Conservation (phyloP, 2,329 filamentous ascomycete species). For the Sphaerulina vaccinii region DNA sequence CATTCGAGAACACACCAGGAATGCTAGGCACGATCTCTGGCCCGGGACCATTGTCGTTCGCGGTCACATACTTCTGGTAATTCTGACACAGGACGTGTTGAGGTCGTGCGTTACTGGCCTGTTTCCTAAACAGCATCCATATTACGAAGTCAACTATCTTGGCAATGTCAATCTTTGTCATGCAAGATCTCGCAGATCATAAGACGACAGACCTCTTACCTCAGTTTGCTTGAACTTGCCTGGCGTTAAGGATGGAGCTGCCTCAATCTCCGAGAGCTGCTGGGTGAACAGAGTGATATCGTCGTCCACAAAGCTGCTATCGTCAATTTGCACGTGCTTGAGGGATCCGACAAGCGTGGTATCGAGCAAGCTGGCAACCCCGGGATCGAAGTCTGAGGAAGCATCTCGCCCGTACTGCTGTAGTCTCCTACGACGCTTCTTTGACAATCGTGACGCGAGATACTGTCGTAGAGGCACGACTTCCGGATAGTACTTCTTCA, state of each 20-base stretch:
- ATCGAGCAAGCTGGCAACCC: constrained; percentile 64
- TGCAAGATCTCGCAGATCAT: constrained; percentile 30
- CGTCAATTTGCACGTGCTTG: constrained; percentile 34
- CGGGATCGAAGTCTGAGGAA: constrained; percentile 17
- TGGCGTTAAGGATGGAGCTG: constrained; percentile 24
- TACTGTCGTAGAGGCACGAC: constrained; percentile 32
- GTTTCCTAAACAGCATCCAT: constrained; percentile 70
- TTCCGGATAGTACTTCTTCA: constrained; percentile 30
- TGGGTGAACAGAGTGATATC: constrained; percentile 49
- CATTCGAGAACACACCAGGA: constrained; percentile 63
- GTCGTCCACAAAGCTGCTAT: constrained; percentile 33
- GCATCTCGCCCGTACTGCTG: constrained; percentile 27
- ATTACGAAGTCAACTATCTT: constrained; percentile 57
- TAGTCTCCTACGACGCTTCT: constrained; percentile 28
- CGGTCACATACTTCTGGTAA: constrained; percentile 56
- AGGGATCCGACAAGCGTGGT: constrained; percentile 63
- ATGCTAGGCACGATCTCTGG: constrained; percentile 50
- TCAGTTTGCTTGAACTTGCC: constrained; percentile 41
- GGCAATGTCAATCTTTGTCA: constrained; percentile 20
- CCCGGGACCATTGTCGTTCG: constrained; percentile 32
- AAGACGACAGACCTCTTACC: constrained; percentile 46
- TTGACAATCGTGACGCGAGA: constrained; percentile 29
- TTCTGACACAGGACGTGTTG: constrained; percentile 82
- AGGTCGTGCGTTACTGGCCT: constrained; percentile 52
- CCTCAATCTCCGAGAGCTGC: constrained; percentile 38